Conservation (phyloP, 2,329 filamentous ascomycete genomes). For the Cryphonectria radicalis region DNA sequence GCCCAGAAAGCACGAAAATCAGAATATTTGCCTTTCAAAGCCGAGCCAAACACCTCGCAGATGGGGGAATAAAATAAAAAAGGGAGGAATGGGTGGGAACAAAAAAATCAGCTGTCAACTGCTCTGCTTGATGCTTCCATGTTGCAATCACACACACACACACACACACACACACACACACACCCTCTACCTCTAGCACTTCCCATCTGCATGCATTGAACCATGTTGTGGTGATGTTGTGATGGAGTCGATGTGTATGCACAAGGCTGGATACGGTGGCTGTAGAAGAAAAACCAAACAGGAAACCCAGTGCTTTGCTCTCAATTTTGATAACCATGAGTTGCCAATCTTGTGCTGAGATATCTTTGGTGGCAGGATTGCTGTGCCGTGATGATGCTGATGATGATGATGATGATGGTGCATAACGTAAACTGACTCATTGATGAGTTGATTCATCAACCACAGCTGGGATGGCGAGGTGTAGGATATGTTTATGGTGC, state of each 20-base stretch:
- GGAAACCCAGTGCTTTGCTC: background rate
- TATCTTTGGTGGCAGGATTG: background rate
- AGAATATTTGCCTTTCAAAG: constrained; percentile 4
- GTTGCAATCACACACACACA: background rate
- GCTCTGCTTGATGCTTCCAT: background rate
- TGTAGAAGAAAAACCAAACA: background rate
- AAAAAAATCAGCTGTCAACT: background rate
- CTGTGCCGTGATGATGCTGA: background rate
- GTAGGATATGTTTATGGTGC: background rate
- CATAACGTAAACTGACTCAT: background rate
- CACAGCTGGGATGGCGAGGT: background rate
- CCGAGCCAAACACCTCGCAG: constrained; percentile 1
- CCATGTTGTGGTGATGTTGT: background rate
- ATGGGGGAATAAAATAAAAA: background rate
- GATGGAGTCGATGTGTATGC: background rate
- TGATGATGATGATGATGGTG: background rate
- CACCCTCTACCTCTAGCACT: background rate
- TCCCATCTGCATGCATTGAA: background rate
- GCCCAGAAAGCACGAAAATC: background rate
- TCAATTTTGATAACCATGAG: background rate
- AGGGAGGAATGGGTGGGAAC: background rate
- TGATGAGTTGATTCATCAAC: background rate
- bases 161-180: background rate
- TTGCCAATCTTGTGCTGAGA: background rate
- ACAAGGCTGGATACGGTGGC: background rate